Conservation (phyloP, 2,329 filamentous ascomycete genomes). For the Fusarium oligoseptatum region DNA sequence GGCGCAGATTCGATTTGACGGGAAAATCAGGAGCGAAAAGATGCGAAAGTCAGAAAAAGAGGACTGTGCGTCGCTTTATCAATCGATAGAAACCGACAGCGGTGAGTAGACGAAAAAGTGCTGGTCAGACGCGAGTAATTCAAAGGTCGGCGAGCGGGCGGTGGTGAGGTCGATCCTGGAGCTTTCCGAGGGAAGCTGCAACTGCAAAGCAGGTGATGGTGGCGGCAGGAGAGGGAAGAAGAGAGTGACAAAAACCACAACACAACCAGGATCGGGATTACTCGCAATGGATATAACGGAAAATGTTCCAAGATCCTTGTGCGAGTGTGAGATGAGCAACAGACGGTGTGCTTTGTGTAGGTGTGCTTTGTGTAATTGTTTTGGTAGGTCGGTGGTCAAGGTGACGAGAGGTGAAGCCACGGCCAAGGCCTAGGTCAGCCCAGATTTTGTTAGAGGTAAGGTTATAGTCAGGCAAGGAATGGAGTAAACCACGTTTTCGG, state of each 20-base stretch:
- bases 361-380: conserved; percentile 19
- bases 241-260: conserved; percentile 2
- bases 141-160: conserved; percentile 12
- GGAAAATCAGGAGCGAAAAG: conserved; percentile 3
- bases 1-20: conserved; percentile 16
- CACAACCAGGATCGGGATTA: conserved; percentile 1
- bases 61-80: conserved; percentile 8
- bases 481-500: conserved; percentile 34
- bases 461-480: conserved; percentile 42
- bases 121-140: conserved; percentile 1
- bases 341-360: conserved; percentile 21
- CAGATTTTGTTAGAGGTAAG: conserved; percentile 43
- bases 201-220: conserved; percentile 19
- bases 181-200: conserved; percentile 13
- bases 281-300: conserved; percentile 9
- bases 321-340: conserved; percentile 21
- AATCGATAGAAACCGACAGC: conserved; percentile 7
- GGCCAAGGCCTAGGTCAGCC: conserved; percentile 38
- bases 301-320: conserved; percentile 20
- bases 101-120: conserved; percentile 1
- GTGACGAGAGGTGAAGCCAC: conserved; percentile 39
- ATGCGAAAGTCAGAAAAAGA: conserved; percentile 3
- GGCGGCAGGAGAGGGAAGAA: conserved; percentile 15
- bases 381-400: conserved; percentile 14
- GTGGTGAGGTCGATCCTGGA: conserved; percentile 19